Conservation (phyloP, 257 asterid species). For the Solanum okadae region DNA sequence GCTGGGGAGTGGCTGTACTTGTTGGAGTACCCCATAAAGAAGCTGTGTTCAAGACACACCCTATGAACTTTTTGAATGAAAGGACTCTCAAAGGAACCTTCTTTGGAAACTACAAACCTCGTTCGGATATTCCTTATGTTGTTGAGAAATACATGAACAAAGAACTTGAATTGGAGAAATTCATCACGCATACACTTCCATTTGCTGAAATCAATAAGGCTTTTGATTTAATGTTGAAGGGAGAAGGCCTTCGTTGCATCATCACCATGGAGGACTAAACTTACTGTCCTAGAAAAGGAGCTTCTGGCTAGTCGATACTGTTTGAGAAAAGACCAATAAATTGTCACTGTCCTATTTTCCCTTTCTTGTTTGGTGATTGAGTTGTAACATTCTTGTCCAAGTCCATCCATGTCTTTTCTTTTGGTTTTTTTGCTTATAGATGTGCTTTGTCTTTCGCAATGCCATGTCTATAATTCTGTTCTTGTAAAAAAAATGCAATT, state of each 20-base stretch:
- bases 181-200: slow-evolving; percentile 43
- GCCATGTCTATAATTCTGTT: neutral
- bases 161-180: slow-evolving; percentile 53
- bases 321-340: neutral
- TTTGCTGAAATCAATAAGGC: slow-evolving; percentile 67
- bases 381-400: neutral
- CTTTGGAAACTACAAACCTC: slow-evolving; percentile 46
- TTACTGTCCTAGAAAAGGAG: neutral
- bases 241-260: slow-evolving; percentile 51
- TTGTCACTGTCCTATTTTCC: neutral
- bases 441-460: neutral
- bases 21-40: slow-evolving; percentile 50
- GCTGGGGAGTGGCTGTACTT: slow-evolving; percentile 57
- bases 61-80: slow-evolving; percentile 34
- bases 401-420: neutral
- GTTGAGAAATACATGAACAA: slow-evolving; percentile 42
- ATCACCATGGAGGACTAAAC: slow-evolving; percentile 34
- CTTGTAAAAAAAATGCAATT: neutral
- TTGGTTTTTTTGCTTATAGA: neutral
- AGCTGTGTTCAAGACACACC: slow-evolving; percentile 36
- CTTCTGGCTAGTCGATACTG: neutral
- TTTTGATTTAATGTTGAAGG: slow-evolving; percentile 39
- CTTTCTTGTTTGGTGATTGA: neutral
- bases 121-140: slow-evolving; percentile 35
- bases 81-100: slow-evolving; percentile 42